Base-by-base conservation (phyloP, 2,329 filamentous ascomycete genomes). In the Malbranchea cinnamomea region DNA sequence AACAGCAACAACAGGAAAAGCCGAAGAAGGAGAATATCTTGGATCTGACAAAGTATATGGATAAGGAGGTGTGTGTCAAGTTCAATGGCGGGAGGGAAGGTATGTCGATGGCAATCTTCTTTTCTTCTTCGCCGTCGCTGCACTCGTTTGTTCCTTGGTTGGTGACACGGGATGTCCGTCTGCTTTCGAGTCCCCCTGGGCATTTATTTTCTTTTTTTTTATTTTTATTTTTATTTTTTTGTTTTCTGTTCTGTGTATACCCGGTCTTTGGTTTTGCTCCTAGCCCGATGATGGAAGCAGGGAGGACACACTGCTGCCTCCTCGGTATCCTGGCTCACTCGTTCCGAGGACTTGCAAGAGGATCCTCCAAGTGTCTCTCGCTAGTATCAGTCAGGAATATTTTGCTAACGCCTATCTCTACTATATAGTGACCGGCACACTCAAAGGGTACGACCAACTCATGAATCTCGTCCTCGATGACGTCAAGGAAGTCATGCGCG, bases 21-120 rank as follows among this genome's bases (percentile, higher is more conserved):
- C 82, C 84, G 37, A 94, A 93, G 73, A 95, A 95, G 67, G 89
- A 98, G 60, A 95, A 94, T 55, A 98, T 98, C 47, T 71, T 98
- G 31, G 87, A 98, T 51, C 59, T 98, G 47, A 74, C 68, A 52
- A 93, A 93, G 62, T 98, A 95, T 58, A 84, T 93, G 78, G 84
- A 98, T 57, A 92, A 94, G 70, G 70, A 78, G 50, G 83, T 98
- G 43, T 79, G 71, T 6, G 85, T 98, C 52, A 95, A 95, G 60
- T 95, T 98, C 57, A 94, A 83, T 49, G 89, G 89, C 23, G 89
- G 89, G 1, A 65, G 87, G 37, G 84, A 94, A 65, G 81, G 84
- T 89, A 51, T 37, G 67, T 52, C 29, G 17, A n/a, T n/a, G n/a
- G n/a, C n/a, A n/a, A n/a, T n/a, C n/a, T n/a, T n/a, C n/a, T n/a